These are phyloP conservation scores for Beauveria rudraprayagi DNA, from an alignment of 2,329 filamentous ascomycete species.

Conservation along the genomic window DNA sequence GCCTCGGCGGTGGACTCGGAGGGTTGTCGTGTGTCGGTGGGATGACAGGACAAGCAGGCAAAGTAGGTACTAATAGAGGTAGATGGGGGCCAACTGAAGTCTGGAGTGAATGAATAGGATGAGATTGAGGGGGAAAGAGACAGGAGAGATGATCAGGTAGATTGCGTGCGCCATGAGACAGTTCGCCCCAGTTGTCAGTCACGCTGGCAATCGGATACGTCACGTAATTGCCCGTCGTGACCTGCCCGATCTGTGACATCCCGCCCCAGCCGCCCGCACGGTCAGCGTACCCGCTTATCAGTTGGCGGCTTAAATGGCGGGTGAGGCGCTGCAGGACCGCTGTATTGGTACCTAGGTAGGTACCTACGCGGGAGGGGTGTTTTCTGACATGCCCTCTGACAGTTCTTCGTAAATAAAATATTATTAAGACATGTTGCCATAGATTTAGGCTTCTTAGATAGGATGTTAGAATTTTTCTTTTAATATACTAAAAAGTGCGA, in stretches of 20 bases:
- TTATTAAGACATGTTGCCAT: no score
- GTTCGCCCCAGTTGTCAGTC: background rate
- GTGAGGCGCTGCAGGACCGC: background rate
- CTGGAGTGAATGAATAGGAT: no score
- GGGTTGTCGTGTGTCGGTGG: background rate
- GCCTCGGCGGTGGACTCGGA: background rate
- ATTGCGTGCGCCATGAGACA: background rate
- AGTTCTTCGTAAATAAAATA: no score
- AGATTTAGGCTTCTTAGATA: no score
- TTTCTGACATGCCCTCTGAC: no score
- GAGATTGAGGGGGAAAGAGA: no score
- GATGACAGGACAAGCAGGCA: background rate
- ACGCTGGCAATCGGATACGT: background rate
- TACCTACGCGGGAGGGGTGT: no score
- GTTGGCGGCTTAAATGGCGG: background rate
- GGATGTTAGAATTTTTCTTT: no score
- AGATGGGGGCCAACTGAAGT: no score
- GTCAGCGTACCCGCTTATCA: constrained; percentile 1
- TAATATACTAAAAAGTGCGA: no score
- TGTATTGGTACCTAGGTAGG: background rate
- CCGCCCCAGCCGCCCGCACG: background rate
- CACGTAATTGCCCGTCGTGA: constrained; percentile 5
- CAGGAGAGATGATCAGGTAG: no score
- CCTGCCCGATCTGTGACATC: background rate
- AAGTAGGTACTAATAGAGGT: no score